These are phyloP conservation scores for Pseudonitzschia multistriata DNA, from an alignment of 108 stramenopile genomes.

Conservation along the genomic window DNA sequence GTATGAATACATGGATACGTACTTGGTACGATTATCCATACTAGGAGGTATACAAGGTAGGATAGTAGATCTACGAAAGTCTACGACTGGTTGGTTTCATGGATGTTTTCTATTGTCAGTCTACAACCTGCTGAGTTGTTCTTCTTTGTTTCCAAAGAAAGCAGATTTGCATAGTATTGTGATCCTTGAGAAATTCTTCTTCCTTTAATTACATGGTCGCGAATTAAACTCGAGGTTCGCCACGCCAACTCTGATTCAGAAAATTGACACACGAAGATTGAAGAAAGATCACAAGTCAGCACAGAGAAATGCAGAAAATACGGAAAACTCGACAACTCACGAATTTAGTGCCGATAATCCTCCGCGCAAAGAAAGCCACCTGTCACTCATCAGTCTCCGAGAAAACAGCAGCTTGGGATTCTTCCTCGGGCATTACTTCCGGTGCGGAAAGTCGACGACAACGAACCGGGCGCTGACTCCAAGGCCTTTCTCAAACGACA, in stretches of 20 bases:
- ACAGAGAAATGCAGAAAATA: not conserved
- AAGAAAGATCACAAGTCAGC: slow-evolving; percentile 9
- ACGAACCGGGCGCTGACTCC: not conserved
- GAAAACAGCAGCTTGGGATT: not conserved
- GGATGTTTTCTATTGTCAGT: not conserved
- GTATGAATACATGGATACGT: too few species aligned
- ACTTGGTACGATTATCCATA: too few species aligned
- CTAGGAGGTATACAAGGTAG: not conserved
- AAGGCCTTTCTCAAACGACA: not conserved
- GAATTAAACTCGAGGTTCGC: not conserved
- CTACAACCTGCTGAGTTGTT: not conserved
- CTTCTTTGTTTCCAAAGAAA: not conserved
- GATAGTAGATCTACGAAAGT: not conserved
- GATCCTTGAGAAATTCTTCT: not conserved
- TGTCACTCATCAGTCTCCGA: not conserved
- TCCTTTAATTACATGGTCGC: not conserved
- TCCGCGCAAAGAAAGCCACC: not conserved
- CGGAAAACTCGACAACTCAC: not conserved
- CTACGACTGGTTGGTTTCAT: too few species aligned
- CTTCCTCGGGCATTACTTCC: not conserved
- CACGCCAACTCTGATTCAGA: slow-evolving; percentile 9
- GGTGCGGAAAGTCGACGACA: slow-evolving; percentile 4
- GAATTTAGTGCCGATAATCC: not conserved
- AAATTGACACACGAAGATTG: slow-evolving; percentile 1
- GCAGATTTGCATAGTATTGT: not conserved